Percentiles rank a stretch among this genome's conserved stretches.
These are phyloP conservation scores for Phytophthora podocarpi DNA, from an alignment of 352 stramenopile genomes.

Conservation along the genomic window DNA sequence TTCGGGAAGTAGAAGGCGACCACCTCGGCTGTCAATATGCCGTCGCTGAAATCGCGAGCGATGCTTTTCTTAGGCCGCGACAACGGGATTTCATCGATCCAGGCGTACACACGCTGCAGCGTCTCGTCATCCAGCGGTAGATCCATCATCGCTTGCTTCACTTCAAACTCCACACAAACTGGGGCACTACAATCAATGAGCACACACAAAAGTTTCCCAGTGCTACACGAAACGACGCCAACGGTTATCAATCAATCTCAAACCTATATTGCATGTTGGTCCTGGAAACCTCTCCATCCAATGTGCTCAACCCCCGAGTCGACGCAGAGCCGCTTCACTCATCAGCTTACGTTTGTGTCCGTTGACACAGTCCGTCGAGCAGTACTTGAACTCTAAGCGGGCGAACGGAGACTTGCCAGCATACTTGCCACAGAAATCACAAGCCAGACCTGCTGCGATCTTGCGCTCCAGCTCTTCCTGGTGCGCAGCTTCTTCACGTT, in stretches of 20 bases:
- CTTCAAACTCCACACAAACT: not conserved
- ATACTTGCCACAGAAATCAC: slow-evolving; percentile 81
- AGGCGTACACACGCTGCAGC: slow-evolving; percentile 93
- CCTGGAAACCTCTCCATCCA: not conserved
- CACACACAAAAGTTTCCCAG: not conserved
- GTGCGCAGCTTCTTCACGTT: slow-evolving; percentile 68
- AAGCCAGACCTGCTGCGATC: slow-evolving; percentile 75
- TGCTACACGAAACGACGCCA: slow-evolving; percentile 39
- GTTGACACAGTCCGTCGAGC: slow-evolving; percentile 93
- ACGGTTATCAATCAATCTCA: slow-evolving; percentile 21
- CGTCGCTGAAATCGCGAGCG: slow-evolving; percentile 95
- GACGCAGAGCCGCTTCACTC: slow-evolving; percentile 90
- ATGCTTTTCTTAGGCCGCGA: slow-evolving; percentile 96
- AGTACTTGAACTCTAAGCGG: slow-evolving; percentile 94
- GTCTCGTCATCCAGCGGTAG: slow-evolving; percentile 87
- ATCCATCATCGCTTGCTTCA: slow-evolving; percentile 43
- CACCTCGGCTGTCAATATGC: slow-evolving; percentile 90
- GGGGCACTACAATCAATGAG: not conserved
- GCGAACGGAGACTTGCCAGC: slow-evolving; percentile 89
- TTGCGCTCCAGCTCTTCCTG: slow-evolving; percentile 74
- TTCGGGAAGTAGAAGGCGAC: slow-evolving; percentile 95
- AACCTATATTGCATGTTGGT: slow-evolving; percentile 22
- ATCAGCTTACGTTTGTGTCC: slow-evolving; percentile 93
- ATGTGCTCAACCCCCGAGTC: slow-evolving; percentile 52
- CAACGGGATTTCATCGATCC: slow-evolving; percentile 95